Evolutionary conservation across 1,139 yeast genomes (phyloP), one percentile per base, ranked within the genome.

Genomic region (Hemisphaericaspora lyxosophila): DNA sequence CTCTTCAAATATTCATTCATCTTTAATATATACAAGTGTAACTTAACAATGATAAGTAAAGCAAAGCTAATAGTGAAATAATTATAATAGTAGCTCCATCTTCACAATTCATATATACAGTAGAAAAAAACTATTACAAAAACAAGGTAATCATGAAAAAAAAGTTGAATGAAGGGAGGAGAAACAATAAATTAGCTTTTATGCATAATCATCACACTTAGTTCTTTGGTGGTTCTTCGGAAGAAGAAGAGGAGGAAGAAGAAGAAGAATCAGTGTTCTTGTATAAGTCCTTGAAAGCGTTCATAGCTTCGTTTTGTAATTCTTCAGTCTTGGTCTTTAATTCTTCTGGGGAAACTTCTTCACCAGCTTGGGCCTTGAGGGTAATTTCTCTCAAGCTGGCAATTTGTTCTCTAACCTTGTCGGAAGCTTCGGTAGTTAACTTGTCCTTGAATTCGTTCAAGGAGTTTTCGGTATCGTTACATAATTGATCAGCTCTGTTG

Each of bases 401-500:
- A 57, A 92, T 80, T 68, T 80, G 80, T 62, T 78, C 84, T 71
- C 80, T 82, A 54, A 92, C 85, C 74, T 83, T 83, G 60, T 87
- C 95, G 54, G 87, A 89, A 60, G 85, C 94, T 50, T 82, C 82
- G 70, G 85, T 77, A 64, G 88, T 94, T 52, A 92, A 70, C 76
- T 90, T 94, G 54, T 86, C 96, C 75, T 86, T 90, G 75, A 86
- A 88, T 76, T 92, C 97, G 68, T 81, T 84, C 69, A 92, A 76
- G 40, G 97, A 89, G 74, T 79, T 78, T 76, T 92, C 97, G 57
- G 96, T 90, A 71, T 90, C 97, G 71, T 87, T 87, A 70, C 94
- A 87, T 66, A 90, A 82, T 70, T 87, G 90, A 70, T 92, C 97
- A 51, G 97, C 97, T 69, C 88, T 88, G 89, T 92, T 92, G 60